Percentiles rank a stretch among this genome's conserved stretches.
Evolutionary conservation across 2,329 filamentous ascomycete species (phyloP).

Genomic region (Trichothecium sympodiale): DNA sequence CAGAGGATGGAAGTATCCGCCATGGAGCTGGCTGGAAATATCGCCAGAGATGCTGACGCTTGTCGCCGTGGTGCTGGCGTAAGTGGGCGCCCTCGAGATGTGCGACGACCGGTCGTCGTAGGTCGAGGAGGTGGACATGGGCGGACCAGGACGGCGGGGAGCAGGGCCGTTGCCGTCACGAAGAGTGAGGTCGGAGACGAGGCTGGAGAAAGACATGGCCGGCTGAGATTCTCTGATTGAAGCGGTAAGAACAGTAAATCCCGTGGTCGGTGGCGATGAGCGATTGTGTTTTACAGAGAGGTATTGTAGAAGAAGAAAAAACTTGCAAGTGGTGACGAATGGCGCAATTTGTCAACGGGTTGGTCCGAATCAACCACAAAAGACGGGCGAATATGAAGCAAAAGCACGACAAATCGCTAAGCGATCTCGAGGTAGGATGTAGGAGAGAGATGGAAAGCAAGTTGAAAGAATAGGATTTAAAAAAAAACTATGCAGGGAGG

Average conservation of each 20-base stretch:
- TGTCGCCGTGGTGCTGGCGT: constrained; percentile 54
- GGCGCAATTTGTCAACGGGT: too few species aligned
- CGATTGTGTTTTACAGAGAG: too few species aligned
- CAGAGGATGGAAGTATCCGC: constrained; percentile 71
- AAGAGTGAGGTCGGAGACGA: constrained; percentile 53
- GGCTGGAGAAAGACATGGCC: constrained; percentile 55
- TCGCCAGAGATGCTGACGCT: constrained; percentile 62
- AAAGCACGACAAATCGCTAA: too few species aligned
- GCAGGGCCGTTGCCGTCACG: constrained; percentile 35
- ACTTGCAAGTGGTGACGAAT: too few species aligned
- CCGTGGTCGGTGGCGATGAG: too few species aligned
- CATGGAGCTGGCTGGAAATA: constrained; percentile 74
- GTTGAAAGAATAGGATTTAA: too few species aligned
- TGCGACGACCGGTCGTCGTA: constrained; percentile 49
- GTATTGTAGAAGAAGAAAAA: too few species aligned
- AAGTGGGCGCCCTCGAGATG: constrained; percentile 53
- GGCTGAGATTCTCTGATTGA: background rate
- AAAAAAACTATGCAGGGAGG: too few species aligned
- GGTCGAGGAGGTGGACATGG: constrained; percentile 40
- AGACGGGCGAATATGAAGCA: background rate
- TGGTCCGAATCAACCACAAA: too few species aligned
- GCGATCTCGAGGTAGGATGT: too few species aligned
- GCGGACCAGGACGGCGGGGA: constrained; percentile 30
- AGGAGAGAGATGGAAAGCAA: too few species aligned
- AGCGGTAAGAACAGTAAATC: too few species aligned